Evolutionary conservation across 495 filamentous ascomycete species (phyloP).

Genomic region (Evernia prunastri): DNA sequence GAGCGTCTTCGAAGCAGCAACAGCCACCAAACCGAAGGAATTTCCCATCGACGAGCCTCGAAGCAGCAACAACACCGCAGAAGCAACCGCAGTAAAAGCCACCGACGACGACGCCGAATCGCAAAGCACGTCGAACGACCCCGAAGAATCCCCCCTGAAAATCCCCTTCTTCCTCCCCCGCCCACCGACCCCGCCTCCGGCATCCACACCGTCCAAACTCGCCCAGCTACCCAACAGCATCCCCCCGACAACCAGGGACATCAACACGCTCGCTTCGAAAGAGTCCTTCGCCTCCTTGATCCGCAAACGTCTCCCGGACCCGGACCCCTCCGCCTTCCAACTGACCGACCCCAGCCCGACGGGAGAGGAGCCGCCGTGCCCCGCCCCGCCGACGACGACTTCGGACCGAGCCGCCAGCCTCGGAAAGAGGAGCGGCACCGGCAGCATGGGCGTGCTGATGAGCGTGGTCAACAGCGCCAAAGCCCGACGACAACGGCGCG

Average conservation of each 20-base stretch:
- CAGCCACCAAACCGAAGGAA: neutral
- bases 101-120: neutral
- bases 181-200: conserved; percentile 7
- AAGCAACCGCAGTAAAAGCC: neutral
- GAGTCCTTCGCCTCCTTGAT: conserved; percentile 12
- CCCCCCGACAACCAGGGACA: neutral
- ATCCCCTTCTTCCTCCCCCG: conserved; percentile 11
- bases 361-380: neutral
- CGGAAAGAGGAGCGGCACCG: neutral
- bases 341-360: conserved; percentile 8
- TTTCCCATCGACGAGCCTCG: neutral
- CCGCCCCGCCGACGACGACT: neutral
- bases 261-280: conserved; percentile 1
- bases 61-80: neutral
- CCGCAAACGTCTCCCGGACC: conserved; percentile 10
- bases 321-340: conserved; percentile 8
- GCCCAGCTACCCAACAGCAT: neutral
- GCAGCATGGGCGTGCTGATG: conserved; percentile 16
- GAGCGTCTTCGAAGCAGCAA: neutral
- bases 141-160: neutral
- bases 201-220: conserved; percentile 1
- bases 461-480: conserved; percentile 14
- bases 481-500: neutral
- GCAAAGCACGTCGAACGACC: neutral
- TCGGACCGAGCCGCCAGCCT: neutral